These are phyloP conservation scores for Mycena rebaudengoi DNA, from an alignment of 768 basidiomycete species.

Conservation along the genomic window DNA sequence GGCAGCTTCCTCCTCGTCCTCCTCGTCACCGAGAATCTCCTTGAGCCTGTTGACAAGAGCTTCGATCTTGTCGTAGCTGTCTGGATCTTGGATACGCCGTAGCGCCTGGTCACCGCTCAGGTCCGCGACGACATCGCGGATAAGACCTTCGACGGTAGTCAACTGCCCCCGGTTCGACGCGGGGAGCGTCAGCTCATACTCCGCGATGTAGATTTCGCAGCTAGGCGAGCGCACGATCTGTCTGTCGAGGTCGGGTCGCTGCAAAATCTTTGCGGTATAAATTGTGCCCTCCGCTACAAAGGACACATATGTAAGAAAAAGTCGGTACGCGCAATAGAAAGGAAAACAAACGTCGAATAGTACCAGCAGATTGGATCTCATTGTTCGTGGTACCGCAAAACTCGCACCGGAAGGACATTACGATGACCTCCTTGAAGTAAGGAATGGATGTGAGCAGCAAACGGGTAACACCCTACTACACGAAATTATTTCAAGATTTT, in stretches of 20 bases:
- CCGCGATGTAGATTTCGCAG: conserved; percentile 85
- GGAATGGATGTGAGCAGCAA: conserved; percentile 94
- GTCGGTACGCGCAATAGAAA: neutral
- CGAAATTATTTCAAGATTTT: conserved; percentile 31
- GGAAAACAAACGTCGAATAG: conserved; percentile 78
- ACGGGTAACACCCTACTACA: conserved; percentile 81
- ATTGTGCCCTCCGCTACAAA: conserved; percentile 78
- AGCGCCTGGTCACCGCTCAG: conserved; percentile 85
- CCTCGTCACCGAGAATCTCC: conserved; percentile 69
- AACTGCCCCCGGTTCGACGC: conserved; percentile 85
- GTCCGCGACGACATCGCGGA: conserved; percentile 85
- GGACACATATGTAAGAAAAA: neutral
- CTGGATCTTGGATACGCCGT: conserved; percentile 80
- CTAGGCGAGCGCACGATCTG: conserved; percentile 91
- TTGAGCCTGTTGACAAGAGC: conserved; percentile 71
- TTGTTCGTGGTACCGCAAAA: conserved; percentile 92
- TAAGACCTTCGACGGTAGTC: conserved; percentile 95
- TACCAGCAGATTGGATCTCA: conserved; percentile 91
- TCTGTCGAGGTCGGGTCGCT: conserved; percentile 83
- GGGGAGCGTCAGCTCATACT: conserved; percentile 92
- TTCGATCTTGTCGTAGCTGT: conserved; percentile 78
- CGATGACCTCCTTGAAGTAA: conserved; percentile 92
- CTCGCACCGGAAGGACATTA: conserved; percentile 97
- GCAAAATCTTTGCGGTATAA: conserved; percentile 83
- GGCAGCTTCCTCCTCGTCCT: conserved; percentile 57